A percentile compares a stretch with the other conserved stretches of the same genome.
phyloP scores from a whole-genome alignment of 176 grass and related monocot species.

The Triticum aestivum region IWGSC_CS_RefSeq_v2.1 NC_057798.1:618409339-618409838 shows the following conservation, averaged over 20 bases:
- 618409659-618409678: conserved; percentile 42
- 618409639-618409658: neutral
- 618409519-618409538: conserved; percentile 74
- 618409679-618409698: conserved; percentile 24
- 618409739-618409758: conserved; percentile 25
- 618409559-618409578: conserved; percentile 31
- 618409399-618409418: conserved; percentile 42
- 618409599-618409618: neutral
- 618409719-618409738: conserved; percentile 46
- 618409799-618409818: conserved; percentile 70
- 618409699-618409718: conserved; percentile 65
- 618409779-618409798: conserved; percentile 39
- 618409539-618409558: conserved; percentile 60
- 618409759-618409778: conserved; percentile 10
- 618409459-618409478: conserved; percentile 38
- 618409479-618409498: neutral
- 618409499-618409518: conserved; percentile 30
- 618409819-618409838: conserved; percentile 50
- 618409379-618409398: conserved; percentile 45
- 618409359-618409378: conserved; percentile 66
- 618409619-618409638: conserved; percentile 10
- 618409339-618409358: conserved; percentile 75
- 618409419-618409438: conserved; percentile 64
- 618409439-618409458: conserved; percentile 36
- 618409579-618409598: conserved; percentile 79